These are phyloP conservation scores for Caryopteris hybrid DNA, from an alignment of 305 asterid genomes.

Conservation along the genomic window DNA sequence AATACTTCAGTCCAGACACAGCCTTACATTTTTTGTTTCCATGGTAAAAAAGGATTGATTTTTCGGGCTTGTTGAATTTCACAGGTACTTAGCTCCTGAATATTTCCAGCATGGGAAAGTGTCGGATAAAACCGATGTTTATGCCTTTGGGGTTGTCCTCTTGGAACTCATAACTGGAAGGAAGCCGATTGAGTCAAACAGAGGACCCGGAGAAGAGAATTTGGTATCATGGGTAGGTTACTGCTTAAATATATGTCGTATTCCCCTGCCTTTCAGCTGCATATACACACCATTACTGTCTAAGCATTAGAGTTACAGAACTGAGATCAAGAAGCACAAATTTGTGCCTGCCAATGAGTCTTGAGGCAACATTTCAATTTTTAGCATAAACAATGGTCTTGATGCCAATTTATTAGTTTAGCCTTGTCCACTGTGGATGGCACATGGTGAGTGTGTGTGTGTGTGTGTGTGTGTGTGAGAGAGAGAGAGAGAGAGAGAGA, in stretches of 20 bases:
- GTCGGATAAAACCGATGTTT: slow-evolving; percentile 84
- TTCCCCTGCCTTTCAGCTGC: background rate
- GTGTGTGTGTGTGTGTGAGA: too few relatives aligned
- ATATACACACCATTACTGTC: background rate
- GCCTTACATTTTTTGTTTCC: background rate
- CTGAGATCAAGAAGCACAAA: background rate
- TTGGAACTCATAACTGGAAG: slow-evolving; percentile 79
- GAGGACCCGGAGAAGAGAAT: slow-evolving; percentile 88
- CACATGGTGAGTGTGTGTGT: background rate
- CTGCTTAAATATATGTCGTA: slow-evolving; percentile 12
- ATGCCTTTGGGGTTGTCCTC: slow-evolving; percentile 84
- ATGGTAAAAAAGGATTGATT: background rate
- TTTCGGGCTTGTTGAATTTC: slow-evolving; percentile 1
- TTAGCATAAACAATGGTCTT: background rate
- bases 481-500: too few relatives aligned
- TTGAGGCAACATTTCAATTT: background rate
- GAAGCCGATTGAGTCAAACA: slow-evolving; percentile 74
- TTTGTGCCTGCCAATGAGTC: background rate
- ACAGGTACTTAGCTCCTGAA: slow-evolving; percentile 88
- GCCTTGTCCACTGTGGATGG: background rate
- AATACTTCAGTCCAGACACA: background rate
- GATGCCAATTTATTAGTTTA: background rate
- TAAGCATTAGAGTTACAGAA: background rate
- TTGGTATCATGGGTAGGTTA: slow-evolving; percentile 69
- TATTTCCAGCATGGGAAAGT: slow-evolving; percentile 94